Percentiles rank a stretch among this genome's conserved stretches.
Conservation (phyloP, 805 yeast species). For the Myxozyma vanderwaltii region DNA sequence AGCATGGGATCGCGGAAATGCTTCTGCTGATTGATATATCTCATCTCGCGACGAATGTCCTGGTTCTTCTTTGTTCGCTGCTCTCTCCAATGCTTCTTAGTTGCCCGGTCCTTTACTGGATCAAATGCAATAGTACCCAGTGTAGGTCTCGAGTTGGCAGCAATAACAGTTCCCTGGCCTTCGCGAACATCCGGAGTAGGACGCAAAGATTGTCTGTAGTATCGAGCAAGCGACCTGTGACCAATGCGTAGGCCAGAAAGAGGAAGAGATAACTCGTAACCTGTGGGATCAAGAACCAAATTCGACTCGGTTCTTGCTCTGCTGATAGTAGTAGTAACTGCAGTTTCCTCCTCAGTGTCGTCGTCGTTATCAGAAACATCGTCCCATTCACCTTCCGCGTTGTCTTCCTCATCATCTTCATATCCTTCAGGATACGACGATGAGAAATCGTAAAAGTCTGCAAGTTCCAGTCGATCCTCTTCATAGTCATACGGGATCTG, state of each 20-base stretch:
- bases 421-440: constrained; percentile 54
- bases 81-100: constrained; percentile 64
- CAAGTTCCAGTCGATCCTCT: constrained; percentile 72
- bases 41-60: constrained; percentile 56
- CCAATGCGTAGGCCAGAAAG: constrained; percentile 72
- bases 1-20: constrained; percentile 76
- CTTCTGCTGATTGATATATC: constrained; percentile 76
- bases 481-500: constrained; percentile 83
- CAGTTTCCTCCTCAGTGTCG: constrained; percentile 38
- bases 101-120: constrained; percentile 46
- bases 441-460: constrained; percentile 82
- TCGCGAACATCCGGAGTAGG: constrained; percentile 57
- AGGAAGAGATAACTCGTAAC: constrained; percentile 71
- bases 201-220: constrained; percentile 65
- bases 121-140: constrained; percentile 35
- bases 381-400: constrained; percentile 43
- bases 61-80: constrained; percentile 52
- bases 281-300: constrained; percentile 54
- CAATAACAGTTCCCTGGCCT: constrained; percentile 71
- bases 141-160: constrained; percentile 46
- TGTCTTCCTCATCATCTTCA: background rate
- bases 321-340: constrained; percentile 3
- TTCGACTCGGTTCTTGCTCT: constrained; percentile 36
- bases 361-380: constrained; percentile 45
- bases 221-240: constrained; percentile 73